Evolutionary conservation across 2,329 filamentous ascomycete genomes (phyloP).

Genomic region (Xylariales sp.): DNA sequence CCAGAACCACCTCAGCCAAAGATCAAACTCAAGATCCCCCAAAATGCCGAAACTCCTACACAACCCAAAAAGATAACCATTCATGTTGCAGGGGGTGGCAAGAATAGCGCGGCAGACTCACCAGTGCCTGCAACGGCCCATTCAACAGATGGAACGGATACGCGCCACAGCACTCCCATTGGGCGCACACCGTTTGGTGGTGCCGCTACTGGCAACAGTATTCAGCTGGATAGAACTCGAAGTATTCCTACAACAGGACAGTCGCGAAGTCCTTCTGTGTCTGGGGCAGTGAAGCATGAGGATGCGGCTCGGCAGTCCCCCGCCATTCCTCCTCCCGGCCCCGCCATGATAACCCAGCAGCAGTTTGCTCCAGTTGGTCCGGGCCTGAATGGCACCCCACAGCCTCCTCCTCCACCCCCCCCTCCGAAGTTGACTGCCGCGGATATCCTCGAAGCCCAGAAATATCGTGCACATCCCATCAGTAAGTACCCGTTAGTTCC

Average conservation of each 20-base stretch:
- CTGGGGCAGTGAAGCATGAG: slow-evolving; percentile 29
- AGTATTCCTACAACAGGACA: slow-evolving; percentile 35
- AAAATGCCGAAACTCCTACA: slow-evolving; percentile 36
- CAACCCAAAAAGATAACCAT: slow-evolving; percentile 65
- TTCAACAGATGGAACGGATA: slow-evolving; percentile 26
- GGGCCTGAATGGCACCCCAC: slow-evolving; percentile 15
- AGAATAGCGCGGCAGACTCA: slow-evolving; percentile 49
- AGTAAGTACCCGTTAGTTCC: slow-evolving; percentile 15
- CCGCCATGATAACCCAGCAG: slow-evolving; percentile 23
- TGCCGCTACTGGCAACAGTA: slow-evolving; percentile 18
- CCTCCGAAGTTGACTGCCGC: slow-evolving; percentile 21
- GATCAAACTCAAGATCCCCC: slow-evolving; percentile 72
- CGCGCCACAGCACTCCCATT: slow-evolving; percentile 24
- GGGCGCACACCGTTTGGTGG: slow-evolving; percentile 23
- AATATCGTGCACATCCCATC: slow-evolving; percentile 23
- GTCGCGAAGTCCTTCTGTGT: slow-evolving; percentile 41
- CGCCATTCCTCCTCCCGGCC: slow-evolving; percentile 21
- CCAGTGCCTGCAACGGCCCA: slow-evolving; percentile 37
- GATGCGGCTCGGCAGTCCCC: slow-evolving; percentile 27
- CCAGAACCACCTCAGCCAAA: slow-evolving; percentile 70
- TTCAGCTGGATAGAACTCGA: slow-evolving; percentile 33
- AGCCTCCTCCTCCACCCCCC: slow-evolving; percentile 15
- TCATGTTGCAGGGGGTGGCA: slow-evolving; percentile 57
- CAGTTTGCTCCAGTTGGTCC: slow-evolving; percentile 14
- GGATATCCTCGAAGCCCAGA: slow-evolving; percentile 27